A percentile compares a stretch with the other conserved stretches of the same genome.
Conservation (phyloP, 768 basidiomycete species). For the Boletellus emodensis region DNA sequence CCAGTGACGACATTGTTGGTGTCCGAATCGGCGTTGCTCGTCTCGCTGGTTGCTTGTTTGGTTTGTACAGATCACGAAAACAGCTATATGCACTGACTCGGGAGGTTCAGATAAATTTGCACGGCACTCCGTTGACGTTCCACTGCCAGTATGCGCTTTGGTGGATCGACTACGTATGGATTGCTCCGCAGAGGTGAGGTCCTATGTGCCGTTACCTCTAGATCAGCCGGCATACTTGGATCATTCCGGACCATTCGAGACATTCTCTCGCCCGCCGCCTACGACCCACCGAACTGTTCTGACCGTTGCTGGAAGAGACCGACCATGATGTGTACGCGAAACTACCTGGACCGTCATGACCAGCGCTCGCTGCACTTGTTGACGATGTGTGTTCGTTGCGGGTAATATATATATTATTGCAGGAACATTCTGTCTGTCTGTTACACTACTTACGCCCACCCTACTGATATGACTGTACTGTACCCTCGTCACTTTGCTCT, state of each 20-base stretch:
- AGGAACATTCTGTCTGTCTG: slow-evolving; percentile 8
- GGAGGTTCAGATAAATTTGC: slow-evolving; percentile 11
- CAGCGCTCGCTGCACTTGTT: neutral
- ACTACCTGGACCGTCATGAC: neutral
- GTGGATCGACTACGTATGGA: slow-evolving; percentile 50
- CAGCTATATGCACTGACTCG: slow-evolving; percentile 5
- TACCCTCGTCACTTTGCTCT: neutral
- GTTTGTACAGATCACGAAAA: slow-evolving; percentile 38
- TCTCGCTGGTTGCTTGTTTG: slow-evolving; percentile 51
- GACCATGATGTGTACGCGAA: slow-evolving; percentile 7
- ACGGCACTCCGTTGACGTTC: slow-evolving; percentile 20
- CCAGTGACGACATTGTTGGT: slow-evolving; percentile 68
- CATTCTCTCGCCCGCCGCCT: slow-evolving; percentile 38
- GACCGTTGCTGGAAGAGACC: slow-evolving; percentile 5
- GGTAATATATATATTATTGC: slow-evolving; percentile 20
- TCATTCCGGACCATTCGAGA: slow-evolving; percentile 27
- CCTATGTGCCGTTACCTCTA: slow-evolving; percentile 46
- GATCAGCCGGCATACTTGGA: slow-evolving; percentile 11
- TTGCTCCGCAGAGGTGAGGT: slow-evolving; percentile 55
- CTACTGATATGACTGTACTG: slow-evolving; percentile 20
- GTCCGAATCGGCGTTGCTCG: slow-evolving; percentile 87
- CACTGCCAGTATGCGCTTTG: slow-evolving; percentile 37
- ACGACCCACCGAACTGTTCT: slow-evolving; percentile 4
- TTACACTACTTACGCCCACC: slow-evolving; percentile 18
- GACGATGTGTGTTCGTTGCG: neutral